Conservation (phyloP, 1,139 yeast species). For the Magnusiomyces suaveolens region DNA sequence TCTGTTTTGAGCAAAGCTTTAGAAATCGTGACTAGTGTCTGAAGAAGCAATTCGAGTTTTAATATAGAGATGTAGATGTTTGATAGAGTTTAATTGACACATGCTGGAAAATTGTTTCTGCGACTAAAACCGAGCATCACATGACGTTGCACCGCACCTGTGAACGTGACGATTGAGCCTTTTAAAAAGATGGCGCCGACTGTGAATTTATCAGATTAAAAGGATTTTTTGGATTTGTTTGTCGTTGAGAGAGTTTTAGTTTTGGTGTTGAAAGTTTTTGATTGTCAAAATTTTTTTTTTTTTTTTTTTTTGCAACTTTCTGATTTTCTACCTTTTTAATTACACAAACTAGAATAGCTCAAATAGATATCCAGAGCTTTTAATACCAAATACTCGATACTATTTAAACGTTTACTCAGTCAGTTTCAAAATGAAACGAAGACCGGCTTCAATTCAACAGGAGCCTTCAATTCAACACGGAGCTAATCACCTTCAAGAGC, state of each 20-base stretch:
- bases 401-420: too few relatives aligned
- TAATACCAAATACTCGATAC: background rate
- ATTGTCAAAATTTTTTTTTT: background rate
- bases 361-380: background rate
- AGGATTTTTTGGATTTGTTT: too few relatives aligned
- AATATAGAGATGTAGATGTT: background rate
- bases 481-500: background rate
- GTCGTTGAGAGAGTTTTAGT: too few relatives aligned
- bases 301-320: background rate
- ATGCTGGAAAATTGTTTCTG: background rate
- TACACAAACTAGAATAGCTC: too few relatives aligned
- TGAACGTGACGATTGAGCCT: background rate
- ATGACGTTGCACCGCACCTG: background rate
- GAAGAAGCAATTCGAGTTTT: background rate
- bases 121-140: background rate
- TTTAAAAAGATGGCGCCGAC: too few relatives aligned
- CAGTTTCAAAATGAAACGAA: background rate
- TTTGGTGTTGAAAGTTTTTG: too few relatives aligned
- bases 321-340: background rate
- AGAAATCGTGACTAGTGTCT: slow-evolving; percentile 83
- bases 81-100: background rate
- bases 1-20: slow-evolving; percentile 82
- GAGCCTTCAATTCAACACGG: background rate
- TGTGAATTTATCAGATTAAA: too few relatives aligned
- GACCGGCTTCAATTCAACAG: background rate